phyloP scores from a whole-genome alignment of 208 protist genomes.

The Acanthamoeba polyphaga region DNA sequence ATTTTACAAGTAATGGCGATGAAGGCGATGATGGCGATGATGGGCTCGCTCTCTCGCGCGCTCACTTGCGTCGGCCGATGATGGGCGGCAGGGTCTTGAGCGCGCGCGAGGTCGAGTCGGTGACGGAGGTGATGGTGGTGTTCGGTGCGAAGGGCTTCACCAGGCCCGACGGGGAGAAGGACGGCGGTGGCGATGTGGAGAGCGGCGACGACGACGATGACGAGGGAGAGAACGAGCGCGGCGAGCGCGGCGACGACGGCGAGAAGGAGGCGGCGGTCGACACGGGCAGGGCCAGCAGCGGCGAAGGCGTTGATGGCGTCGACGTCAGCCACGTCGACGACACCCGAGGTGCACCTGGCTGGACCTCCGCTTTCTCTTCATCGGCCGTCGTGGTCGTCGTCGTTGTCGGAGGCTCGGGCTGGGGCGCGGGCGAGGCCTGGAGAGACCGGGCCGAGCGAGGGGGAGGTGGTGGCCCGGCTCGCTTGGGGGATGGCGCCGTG shows the following conservation, averaged over 20 bases:
- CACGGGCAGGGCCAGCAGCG: no score
- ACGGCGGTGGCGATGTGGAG: not conserved
- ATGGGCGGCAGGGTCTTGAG: not conserved
- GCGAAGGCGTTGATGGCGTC: not conserved
- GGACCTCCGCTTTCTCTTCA: no score
- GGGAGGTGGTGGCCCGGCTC: not conserved
- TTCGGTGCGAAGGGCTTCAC: not conserved
- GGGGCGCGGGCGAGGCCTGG: not conserved
- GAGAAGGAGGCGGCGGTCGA: not conserved
- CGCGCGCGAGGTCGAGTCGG: not conserved
- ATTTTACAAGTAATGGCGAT: not conserved
- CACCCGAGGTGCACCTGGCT: not conserved
- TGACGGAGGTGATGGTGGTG: not conserved
- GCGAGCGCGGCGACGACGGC: not conserved
- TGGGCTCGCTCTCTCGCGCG: no score
- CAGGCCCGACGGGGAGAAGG: not conserved
- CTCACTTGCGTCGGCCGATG: constrained; percentile 22
- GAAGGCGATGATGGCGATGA: no score
- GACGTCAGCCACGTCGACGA: not conserved
- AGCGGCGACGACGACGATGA: not conserved
- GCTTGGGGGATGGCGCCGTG: not conserved
- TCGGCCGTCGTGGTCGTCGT: not conserved
- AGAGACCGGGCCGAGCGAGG: not conserved
- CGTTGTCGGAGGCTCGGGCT: not conserved
- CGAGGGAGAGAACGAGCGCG: not conserved